Conservation (phyloP, 2,329 filamentous ascomycete genomes). For the Hypoxylon sp. region DNA sequence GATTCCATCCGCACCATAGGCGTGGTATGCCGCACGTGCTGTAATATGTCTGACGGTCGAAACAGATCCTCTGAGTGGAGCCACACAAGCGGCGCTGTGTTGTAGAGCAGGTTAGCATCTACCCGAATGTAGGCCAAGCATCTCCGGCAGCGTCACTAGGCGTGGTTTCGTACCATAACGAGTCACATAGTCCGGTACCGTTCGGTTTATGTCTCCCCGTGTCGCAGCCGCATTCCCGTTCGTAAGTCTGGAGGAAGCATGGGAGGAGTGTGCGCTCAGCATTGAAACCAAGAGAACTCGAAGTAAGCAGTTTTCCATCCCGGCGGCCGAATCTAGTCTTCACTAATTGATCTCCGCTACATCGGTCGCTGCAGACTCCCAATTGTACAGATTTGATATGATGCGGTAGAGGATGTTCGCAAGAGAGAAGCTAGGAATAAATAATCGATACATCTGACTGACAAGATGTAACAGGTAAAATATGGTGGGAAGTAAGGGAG, state of each 20-base stretch:
- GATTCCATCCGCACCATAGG: neutral
- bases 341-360: neutral
- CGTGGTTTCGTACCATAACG: slow-evolving; percentile 3
- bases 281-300: neutral
- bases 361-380: neutral
- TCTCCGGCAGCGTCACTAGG: neutral
- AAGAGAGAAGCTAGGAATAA: neutral
- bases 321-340: neutral
- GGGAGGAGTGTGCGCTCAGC: neutral
- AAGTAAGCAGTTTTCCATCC: neutral
- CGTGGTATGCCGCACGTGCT: slow-evolving; percentile 1
- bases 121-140: neutral
- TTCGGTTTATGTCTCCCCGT: neutral
- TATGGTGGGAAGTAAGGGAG: neutral
- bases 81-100: slow-evolving; percentile 2
- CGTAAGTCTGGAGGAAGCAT: neutral
- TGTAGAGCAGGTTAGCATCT: neutral
- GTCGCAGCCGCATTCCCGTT: neutral
- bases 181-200: slow-evolving; percentile 1
- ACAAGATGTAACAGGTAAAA: neutral
- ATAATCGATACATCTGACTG: neutral
- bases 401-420: neutral
- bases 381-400: neutral
- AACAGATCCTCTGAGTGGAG: slow-evolving; percentile 1
- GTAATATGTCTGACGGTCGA: neutral